Evolutionary conservation across 257 asterid genomes (phyloP), one percentile per base, ranked within the genome.

Genomic region (Scutellaria baicalensis): DNA sequence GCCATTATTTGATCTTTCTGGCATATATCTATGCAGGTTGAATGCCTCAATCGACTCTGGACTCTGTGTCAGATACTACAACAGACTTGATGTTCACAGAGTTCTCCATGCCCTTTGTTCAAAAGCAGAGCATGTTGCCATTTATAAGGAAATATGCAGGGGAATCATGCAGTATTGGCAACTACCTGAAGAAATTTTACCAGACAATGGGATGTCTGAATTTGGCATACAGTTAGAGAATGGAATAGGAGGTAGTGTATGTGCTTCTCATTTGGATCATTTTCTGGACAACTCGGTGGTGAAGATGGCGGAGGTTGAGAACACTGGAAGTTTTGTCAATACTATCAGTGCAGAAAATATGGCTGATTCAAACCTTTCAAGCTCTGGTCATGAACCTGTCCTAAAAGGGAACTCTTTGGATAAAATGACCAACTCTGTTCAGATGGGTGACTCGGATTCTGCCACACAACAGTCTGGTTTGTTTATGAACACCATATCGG

Each of bases 101-200:
- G 86, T 84, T 65, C 85, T 92, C 69, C 77, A 69, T 43, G 76
- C 82, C 52, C 89, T 92, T 44, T 65, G 69, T 62, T 72, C 84
- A 12, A 84, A 77, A 54, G 70, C 64, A 48, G 88, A 82, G 73
- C 89, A 86, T 75, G 70, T 63, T 59, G 59, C 77, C 63, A 65
- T 79, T 68, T 89, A 89, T 79, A 52, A 78, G 39, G 94, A 82
- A 60, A 89, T 92, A 83, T 83, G 92, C 84, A 84, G 80, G 81
- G 91, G 77, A 64, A 75, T 89, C 60, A 58, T 81, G 59, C 83
- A 80, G 75, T 84, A 82, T 77, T 92, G 95, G 96, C 82, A 77
- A 72, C 67, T 92, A 64, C 88, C 94, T 17, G 77, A 44, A 69
- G 76, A 68, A 36, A 68, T 70, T 59, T 64, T 79, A 52, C 84